Evolutionary conservation across 176 grass and related monocot genomes (phyloP).

Genomic region (Musa beccarii): DNA sequence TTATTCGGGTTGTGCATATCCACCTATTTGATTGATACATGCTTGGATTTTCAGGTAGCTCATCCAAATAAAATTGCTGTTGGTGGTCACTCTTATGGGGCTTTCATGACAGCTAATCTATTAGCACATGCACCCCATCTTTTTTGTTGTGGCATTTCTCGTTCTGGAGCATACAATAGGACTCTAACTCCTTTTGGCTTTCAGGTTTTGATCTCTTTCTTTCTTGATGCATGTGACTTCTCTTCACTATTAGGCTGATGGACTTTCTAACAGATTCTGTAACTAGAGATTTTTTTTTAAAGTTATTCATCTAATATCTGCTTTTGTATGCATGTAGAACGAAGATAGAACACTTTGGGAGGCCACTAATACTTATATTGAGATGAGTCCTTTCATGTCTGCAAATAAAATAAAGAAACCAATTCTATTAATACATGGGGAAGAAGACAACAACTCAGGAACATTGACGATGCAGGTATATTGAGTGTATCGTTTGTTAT

Average conservation of each 20-base stretch:
- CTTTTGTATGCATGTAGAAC: conserved; percentile 39
- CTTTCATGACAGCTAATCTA: conserved; percentile 99
- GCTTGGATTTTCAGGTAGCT: conserved; percentile 52
- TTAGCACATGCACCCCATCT: conserved; percentile 98
- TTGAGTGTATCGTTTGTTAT: background rate
- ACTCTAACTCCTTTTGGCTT: conserved; percentile 98
- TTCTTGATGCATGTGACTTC: background rate
- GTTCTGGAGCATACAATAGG: conserved; percentile 98
- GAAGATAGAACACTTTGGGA: conserved; percentile 99
- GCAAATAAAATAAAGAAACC: conserved; percentile 97
- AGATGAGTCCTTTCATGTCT: conserved; percentile 99
- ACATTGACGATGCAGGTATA: conserved; percentile 95
- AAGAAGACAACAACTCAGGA: conserved; percentile 98
- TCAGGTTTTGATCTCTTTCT: conserved; percentile 43
- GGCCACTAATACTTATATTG: conserved; percentile 67
- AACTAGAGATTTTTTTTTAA: conserved; percentile 8
- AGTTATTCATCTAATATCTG: background rate
- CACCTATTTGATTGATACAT: background rate
- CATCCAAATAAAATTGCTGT: conserved; percentile 88
- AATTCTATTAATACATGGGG: conserved; percentile 95
- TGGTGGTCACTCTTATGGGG: conserved; percentile 98
- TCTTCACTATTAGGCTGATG: background rate
- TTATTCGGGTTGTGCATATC: background rate
- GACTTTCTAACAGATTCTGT: background rate
- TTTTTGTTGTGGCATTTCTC: conserved; percentile 88